Base-by-base conservation (phyloP, 2,329 filamentous ascomycete species). In the Trichoderma lentiforme region DNA sequence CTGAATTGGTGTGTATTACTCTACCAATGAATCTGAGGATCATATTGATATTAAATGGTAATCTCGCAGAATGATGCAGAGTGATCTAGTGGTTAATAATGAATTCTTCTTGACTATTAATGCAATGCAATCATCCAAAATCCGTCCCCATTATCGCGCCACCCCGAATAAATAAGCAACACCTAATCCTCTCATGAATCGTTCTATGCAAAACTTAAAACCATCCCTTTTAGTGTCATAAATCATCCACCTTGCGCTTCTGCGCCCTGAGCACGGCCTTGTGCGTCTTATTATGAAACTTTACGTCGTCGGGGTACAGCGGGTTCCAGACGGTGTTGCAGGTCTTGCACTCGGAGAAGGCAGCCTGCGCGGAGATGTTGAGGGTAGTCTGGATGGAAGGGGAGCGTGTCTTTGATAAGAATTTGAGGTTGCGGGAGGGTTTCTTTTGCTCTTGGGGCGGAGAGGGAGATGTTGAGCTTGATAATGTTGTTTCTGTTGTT, bases 271-370 rank as follows among this genome's bases (percentile, higher is more conserved):
- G 32, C 60, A 82, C 76, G 4, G 78, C 77, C 9, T 80, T 80
- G 69, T 85, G 83, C 39, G 80, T 78, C 71, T 82, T 83, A 2
- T 77, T 76, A 70, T 85, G 83, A 18, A 79, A 83, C 71, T 82
- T 84, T 18, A 84, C 83, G 70, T 85, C 83, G 32, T 81, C 81
- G 4, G 83, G 82, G 69, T 81, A 82, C 6, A 84, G 74, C 0
- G 83, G 83, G 65, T 85, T 85, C 79, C 82, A 85, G 8, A 85
- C 81, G 1, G 79, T 84, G 66, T 84, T 78, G 73, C 83, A 85
- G 3, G 80, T 71, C 64, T 79, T 83, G 73, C 83, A 85, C 69
- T 85, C 83, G 2, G 82, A 80, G 72, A 85, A 84, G 1, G 83
- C 76, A 3, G 82, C 81, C 30, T 81, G 79, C 1, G 80, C 78